phyloP scores from a whole-genome alignment of 345 rosid species.

The Populus alba region DNA sequence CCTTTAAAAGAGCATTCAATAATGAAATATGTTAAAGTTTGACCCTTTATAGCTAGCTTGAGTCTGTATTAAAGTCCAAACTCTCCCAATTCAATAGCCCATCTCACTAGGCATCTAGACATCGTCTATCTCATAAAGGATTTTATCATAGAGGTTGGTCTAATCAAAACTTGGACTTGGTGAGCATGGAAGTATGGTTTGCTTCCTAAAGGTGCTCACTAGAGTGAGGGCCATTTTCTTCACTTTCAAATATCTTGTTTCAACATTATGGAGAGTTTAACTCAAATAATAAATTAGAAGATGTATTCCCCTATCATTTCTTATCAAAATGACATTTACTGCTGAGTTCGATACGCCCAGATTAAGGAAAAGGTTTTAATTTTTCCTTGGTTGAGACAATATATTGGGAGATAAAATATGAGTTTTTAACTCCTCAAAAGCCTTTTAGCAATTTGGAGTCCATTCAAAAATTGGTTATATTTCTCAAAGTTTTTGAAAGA shows the following conservation, averaged over 20 bases:
- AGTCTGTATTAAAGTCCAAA: background rate
- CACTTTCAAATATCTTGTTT: background rate
- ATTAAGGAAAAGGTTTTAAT: background rate
- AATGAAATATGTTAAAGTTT: background rate
- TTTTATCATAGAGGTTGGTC: background rate
- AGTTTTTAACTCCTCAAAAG: background rate
- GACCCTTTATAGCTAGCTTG: background rate
- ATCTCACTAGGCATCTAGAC: background rate
- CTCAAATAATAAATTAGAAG: background rate
- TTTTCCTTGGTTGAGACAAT: background rate
- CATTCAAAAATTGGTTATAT: no score
- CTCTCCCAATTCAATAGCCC: background rate
- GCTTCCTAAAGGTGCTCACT: background rate
- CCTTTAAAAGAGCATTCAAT: background rate
- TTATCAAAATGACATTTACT: background rate
- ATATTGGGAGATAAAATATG: background rate
- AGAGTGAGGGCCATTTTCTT: background rate
- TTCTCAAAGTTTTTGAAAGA: background rate
- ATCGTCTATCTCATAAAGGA: background rate
- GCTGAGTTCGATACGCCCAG: rapidly evolving
- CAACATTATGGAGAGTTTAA: background rate
- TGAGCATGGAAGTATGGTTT: background rate
- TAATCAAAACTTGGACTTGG: background rate
- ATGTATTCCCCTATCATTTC: background rate
- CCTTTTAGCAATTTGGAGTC: background rate